Percentiles rank a stretch among this genome's conserved stretches.
phyloP scores from a whole-genome alignment of 352 stramenopile species.

The Phytophthora sansomeana region DNA sequence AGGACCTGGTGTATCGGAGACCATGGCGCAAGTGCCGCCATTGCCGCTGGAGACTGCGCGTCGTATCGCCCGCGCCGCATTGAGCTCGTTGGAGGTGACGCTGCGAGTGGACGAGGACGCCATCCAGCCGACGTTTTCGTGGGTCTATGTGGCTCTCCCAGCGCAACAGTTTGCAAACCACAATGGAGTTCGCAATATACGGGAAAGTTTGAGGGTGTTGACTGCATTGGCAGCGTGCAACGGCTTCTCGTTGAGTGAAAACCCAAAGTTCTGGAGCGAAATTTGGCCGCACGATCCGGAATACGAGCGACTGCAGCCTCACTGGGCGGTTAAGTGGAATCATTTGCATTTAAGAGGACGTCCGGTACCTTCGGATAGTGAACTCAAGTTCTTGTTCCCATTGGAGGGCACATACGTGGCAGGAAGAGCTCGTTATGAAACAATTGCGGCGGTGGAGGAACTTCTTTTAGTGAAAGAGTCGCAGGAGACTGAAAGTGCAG shows the following conservation, averaged over 20 bases:
- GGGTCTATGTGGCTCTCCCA: conserved; percentile 19
- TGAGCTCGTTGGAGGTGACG: conserved; percentile 19
- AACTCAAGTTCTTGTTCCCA: conserved; percentile 9
- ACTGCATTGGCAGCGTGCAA: conserved; percentile 20
- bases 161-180: neutral
- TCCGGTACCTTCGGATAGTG: neutral
- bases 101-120: conserved; percentile 16
- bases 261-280: conserved; percentile 30
- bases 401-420: conserved; percentile 3
- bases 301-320: conserved; percentile 9
- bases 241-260: conserved; percentile 25
- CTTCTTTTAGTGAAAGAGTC: conserved; percentile 4
- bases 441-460: conserved; percentile 12
- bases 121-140: conserved; percentile 19
- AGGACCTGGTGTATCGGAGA: neutral
- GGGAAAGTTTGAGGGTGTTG: conserved; percentile 29
- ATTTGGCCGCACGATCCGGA: conserved; percentile 12
- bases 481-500: conserved; percentile 16
- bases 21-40: neutral
- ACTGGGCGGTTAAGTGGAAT: conserved; percentile 21
- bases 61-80: conserved; percentile 15
- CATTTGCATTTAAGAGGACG: conserved; percentile 13
- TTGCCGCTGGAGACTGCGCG: conserved; percentile 27
- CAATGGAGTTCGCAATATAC: neutral
- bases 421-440: neutral